A percentile compares a stretch with the other conserved stretches of the same genome.
These are phyloP conservation scores for Kitagawia praeruptora DNA, from an alignment of 129 eudicot species.

Conservation along the genomic window DNA sequence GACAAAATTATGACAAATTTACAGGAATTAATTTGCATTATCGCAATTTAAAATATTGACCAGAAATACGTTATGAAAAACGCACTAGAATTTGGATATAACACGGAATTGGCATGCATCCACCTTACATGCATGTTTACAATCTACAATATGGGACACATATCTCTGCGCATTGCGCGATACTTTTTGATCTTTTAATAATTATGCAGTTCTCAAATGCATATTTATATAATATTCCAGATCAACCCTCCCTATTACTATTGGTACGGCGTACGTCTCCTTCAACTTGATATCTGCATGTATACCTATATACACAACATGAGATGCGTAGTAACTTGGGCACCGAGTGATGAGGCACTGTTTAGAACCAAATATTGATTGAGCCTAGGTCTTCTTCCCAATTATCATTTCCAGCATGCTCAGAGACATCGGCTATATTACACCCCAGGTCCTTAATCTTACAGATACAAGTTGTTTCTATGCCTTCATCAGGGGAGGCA, in stretches of 20 bases:
- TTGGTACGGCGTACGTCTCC: too few species aligned
- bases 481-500: conserved; percentile 19
- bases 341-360: too few species aligned
- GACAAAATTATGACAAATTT: background rate
- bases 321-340: too few species aligned
- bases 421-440: background rate
- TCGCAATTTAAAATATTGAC: background rate
- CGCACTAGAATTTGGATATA: background rate
- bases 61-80: background rate
- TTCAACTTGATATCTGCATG: too few species aligned
- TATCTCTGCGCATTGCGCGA: too few species aligned
- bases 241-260: background rate
- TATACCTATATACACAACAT: too few species aligned
- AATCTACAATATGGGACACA: background rate
- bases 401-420: conserved; percentile 8
- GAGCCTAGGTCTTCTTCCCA: background rate
- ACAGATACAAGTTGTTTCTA: background rate
- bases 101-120: background rate
- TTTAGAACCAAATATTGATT: conserved; percentile 3
- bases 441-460: conserved; percentile 25
- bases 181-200: too few species aligned
- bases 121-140: background rate
- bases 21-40: background rate
- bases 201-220: background rate
- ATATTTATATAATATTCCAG: too few species aligned